phyloP scores from a whole-genome alignment of 2,329 filamentous ascomycete species.

The Botrytis sinoallii region DNA sequence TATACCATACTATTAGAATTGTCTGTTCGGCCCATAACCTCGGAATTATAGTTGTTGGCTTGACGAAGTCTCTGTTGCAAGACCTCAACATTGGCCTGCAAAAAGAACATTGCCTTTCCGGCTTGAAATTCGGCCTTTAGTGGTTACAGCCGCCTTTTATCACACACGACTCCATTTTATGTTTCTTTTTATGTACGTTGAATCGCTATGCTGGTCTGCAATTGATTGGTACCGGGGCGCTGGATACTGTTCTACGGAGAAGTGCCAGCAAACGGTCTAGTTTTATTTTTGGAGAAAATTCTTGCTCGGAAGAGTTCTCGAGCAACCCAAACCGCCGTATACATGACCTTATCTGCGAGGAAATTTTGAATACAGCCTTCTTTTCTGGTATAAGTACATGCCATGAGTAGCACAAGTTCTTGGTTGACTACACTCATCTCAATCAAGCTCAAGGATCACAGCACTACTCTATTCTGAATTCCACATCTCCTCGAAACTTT shows the following conservation, averaged over 20 bases:
- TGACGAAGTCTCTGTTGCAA: not conserved
- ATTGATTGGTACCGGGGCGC: not conserved
- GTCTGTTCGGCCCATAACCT: not conserved
- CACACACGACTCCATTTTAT: not conserved
- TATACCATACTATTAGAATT: not conserved
- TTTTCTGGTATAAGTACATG: not conserved
- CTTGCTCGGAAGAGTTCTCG: not conserved
- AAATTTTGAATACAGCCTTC: not conserved
- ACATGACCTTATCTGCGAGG: not conserved
- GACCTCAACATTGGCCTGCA: not conserved
- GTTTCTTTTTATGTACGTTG: not conserved
- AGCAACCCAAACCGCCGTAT: not conserved
- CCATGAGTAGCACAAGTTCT: not conserved
- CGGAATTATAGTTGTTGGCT: not conserved
- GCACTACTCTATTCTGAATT: not conserved
- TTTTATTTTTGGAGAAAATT: no score
- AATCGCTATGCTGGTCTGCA: not conserved
- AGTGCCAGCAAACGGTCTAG: not conserved
- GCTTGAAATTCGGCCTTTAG: not conserved
- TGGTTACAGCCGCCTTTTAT: not conserved
- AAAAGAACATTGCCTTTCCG: not conserved
- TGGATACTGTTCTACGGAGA: not conserved
- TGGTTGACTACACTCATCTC: not conserved
- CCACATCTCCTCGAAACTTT: not conserved
- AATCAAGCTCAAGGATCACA: not conserved